A percentile compares a stretch with the other conserved stretches of the same genome.
Evolutionary conservation across 345 rosid genomes (phyloP).

Genomic region (Citropsis articulata): DNA sequence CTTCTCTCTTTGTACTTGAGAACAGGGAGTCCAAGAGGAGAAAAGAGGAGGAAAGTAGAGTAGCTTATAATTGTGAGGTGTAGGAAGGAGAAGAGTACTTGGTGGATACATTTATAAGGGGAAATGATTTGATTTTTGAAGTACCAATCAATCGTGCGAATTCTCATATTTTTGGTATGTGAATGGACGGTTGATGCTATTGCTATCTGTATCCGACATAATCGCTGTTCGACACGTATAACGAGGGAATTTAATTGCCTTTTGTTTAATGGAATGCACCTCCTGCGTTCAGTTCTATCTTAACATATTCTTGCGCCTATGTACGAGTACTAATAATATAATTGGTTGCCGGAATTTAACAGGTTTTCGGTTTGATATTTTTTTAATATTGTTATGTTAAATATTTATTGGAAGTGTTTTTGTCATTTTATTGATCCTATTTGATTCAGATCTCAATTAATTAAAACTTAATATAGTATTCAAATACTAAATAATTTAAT

Average conservation of each 20-base stretch:
- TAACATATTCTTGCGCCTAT: no score
- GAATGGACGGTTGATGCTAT: conserved; percentile 15
- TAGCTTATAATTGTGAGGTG: not conserved
- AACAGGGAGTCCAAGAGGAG: not conserved
- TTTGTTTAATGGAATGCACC: not conserved
- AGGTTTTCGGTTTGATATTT: accelerated
- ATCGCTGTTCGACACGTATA: conserved; percentile 17
- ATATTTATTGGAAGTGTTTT: no score
- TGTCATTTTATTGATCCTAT: no score
- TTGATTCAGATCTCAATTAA: accelerated
- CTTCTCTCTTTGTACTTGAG: not conserved
- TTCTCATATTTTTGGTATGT: not conserved
- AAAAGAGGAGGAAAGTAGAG: not conserved
- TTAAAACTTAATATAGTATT: no score
- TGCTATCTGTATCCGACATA: not conserved
- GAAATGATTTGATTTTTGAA: not conserved
- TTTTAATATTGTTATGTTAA: accelerated
- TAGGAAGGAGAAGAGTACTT: not conserved
- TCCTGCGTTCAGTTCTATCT: not conserved
- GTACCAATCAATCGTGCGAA: not conserved
- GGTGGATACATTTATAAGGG: conserved; percentile 22
- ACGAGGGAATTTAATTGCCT: not conserved
- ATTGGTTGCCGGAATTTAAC: accelerated
- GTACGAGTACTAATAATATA: no score
- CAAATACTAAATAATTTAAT: no score